These are phyloP conservation scores for Trifolium pratense DNA, from an alignment of 306 rosid species.

Conservation along the genomic window DNA sequence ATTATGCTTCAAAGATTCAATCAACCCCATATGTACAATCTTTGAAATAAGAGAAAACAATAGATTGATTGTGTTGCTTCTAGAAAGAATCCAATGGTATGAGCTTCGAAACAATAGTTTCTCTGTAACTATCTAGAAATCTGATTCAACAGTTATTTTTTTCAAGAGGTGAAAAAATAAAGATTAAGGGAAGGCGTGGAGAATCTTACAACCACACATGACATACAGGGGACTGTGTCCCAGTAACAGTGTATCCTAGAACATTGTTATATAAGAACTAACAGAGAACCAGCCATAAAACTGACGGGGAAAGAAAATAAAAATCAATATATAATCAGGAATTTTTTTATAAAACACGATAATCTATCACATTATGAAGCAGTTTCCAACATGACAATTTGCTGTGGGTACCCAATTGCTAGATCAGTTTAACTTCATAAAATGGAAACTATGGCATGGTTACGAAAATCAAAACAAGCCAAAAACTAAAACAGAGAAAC, in stretches of 20 bases:
- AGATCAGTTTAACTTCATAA: slow-evolving; percentile 19
- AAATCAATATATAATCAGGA: background rate
- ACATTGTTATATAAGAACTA: slow-evolving; percentile 12
- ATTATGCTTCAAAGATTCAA: slow-evolving; percentile 15
- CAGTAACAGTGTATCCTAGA: slow-evolving; percentile 26
- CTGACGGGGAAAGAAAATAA: slow-evolving; percentile 2
- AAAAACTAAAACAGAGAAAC: slow-evolving; percentile 28
- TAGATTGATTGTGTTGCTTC: slow-evolving; percentile 16
- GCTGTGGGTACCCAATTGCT: background rate
- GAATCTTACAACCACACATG: background rate
- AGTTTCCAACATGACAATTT: slow-evolving; percentile 14
- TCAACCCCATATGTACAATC: slow-evolving; percentile 16
- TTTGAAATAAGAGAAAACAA: slow-evolving; percentile 16
- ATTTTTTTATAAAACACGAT: slow-evolving; percentile 12
- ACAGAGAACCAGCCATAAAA: slow-evolving; percentile 26
- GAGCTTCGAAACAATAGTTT: slow-evolving; percentile 4
- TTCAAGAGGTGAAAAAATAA: background rate
- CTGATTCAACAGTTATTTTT: background rate
- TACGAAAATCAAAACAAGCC: slow-evolving; percentile 15
- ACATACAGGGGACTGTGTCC: slow-evolving; percentile 12
- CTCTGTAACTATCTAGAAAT: slow-evolving; percentile 1
- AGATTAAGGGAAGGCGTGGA: background rate
- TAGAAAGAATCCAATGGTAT: slow-evolving; percentile 10
- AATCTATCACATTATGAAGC: slow-evolving; percentile 15
- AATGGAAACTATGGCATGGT: slow-evolving; percentile 15